These are phyloP conservation scores for Jackrogersella minutella DNA, from an alignment of 495 filamentous ascomycete genomes.

Conservation along the genomic window DNA sequence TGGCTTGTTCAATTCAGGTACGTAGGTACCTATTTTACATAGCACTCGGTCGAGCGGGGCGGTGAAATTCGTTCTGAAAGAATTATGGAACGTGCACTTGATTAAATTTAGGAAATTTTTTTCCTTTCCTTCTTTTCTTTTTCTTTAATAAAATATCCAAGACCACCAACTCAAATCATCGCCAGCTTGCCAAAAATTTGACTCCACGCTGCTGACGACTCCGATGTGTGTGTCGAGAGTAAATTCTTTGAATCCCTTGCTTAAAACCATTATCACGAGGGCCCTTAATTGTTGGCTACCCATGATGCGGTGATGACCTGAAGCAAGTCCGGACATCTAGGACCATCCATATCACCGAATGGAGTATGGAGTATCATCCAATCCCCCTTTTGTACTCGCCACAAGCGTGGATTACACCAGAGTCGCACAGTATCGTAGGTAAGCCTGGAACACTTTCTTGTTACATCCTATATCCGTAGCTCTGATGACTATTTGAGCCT, in stretches of 20 bases:
- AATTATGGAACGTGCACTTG: constrained; percentile 18
- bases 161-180: constrained; percentile 97
- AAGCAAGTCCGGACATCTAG: constrained; percentile 60
- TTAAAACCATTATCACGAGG: constrained; percentile 99
- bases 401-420: neutral
- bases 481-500: constrained; percentile 39
- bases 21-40: neutral
- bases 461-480: neutral
- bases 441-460: constrained; percentile 5
- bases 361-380: constrained; percentile 6
- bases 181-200: constrained; percentile 64
- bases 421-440: constrained; percentile 12
- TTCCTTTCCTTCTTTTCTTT: constrained; percentile 31
- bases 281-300: constrained; percentile 77
- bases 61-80: constrained; percentile 32
- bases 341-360: neutral
- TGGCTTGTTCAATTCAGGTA: too few species aligned
- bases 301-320: constrained; percentile 99
- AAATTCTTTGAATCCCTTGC: constrained; percentile 69
- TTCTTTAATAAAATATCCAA: constrained; percentile 60
- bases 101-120: constrained; percentile 11
- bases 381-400: neutral
- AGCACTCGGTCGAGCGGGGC: constrained; percentile 15
- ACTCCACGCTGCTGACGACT: constrained; percentile 80
- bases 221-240: constrained; percentile 89